Evolutionary conservation across 306 rosid genomes (phyloP).

Genomic region (Styphnolobium japonicum): DNA sequence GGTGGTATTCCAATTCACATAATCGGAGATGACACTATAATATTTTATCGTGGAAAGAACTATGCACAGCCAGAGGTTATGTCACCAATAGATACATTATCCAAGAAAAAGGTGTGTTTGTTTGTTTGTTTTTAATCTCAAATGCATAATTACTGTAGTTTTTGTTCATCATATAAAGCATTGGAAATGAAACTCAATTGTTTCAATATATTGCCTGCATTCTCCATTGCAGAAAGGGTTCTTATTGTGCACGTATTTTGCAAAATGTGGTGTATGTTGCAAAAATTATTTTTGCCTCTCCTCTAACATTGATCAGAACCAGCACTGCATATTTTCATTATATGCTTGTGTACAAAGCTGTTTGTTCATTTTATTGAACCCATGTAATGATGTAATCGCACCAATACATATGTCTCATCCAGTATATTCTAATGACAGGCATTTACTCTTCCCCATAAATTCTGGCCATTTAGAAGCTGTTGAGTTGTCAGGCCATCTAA

Average conservation of each 20-base stretch:
- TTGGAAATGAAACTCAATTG: not conserved
- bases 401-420: not conserved
- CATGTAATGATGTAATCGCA: not conserved
- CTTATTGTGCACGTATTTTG: not conserved
- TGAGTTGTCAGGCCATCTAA: not conserved
- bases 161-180: not conserved
- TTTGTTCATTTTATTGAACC: not conserved
- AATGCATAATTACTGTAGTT: not conserved
- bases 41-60: constrained; percentile 85
- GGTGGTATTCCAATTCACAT: constrained; percentile 88
- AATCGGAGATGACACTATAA: constrained; percentile 72
- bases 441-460: not conserved
- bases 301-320: not conserved
- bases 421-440: not conserved
- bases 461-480: not conserved
- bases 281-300: not conserved
- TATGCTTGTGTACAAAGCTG: not conserved
- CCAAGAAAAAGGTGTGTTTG: constrained; percentile 81
- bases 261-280: not conserved
- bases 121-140: constrained; percentile 8
- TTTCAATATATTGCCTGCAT: constrained; percentile 4
- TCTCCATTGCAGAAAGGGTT: not conserved
- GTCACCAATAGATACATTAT: constrained; percentile 83
- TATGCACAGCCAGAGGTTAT: constrained; percentile 79
- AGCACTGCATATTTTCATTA: not conserved